These are phyloP conservation scores for Geranium brycei DNA, from an alignment of 345 rosid species.

Conservation along the genomic window DNA sequence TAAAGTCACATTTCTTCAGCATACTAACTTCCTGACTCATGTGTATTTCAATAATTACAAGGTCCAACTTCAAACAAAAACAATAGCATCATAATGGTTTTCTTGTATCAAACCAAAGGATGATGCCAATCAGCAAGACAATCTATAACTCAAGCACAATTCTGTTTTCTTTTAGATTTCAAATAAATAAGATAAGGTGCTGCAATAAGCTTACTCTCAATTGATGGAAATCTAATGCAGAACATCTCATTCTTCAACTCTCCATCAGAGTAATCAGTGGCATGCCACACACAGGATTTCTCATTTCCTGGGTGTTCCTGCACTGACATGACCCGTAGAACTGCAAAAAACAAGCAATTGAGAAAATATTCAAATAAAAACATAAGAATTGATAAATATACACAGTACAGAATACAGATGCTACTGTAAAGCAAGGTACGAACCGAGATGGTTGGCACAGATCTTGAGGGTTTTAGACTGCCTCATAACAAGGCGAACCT, in stretches of 20 bases:
- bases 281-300: constrained; percentile 64
- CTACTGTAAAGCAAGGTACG: background rate
- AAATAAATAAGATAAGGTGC: background rate
- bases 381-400: background rate
- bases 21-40: too few relatives aligned
- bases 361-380: constrained; percentile 22
- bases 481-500: constrained; percentile 66
- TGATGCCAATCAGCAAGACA: background rate
- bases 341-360: constrained; percentile 14
- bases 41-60: too few relatives aligned
- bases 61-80: too few relatives aligned
- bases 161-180: too few relatives aligned
- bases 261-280: constrained; percentile 50
- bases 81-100: too few relatives aligned
- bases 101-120: too few relatives aligned
- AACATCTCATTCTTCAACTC: constrained; percentile 65
- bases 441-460: constrained; percentile 78
- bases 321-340: constrained; percentile 37
- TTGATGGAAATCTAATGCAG: constrained; percentile 60
- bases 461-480: constrained; percentile 81
- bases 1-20: too few relatives aligned
- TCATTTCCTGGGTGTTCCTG: constrained; percentile 71
- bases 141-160: background rate
- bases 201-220: constrained; percentile 41
- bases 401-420: too few relatives aligned